Percentiles rank a stretch among this genome's conserved stretches.
Evolutionary conservation across 108 stramenopile species (phyloP).

Genomic region (Aurantiochytrium sp.): DNA sequence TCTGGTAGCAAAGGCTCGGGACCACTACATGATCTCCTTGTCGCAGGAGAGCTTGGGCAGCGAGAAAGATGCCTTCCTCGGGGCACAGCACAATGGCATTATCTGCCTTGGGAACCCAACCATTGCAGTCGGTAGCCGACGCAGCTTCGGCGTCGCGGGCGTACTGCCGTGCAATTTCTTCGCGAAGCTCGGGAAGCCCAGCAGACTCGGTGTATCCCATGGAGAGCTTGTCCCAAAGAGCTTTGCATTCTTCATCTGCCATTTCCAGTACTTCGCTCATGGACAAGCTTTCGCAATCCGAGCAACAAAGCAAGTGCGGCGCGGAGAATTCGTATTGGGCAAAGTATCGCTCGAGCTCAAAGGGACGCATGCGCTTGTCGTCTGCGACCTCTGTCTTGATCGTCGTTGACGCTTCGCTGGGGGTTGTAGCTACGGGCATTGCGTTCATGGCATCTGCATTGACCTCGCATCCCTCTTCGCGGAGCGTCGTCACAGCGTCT

Average conservation of each 20-base stretch:
- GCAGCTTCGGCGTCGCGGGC: neutral
- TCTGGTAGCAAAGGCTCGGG: constrained; percentile 25
- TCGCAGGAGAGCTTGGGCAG: constrained; percentile 11
- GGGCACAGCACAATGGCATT: neutral
- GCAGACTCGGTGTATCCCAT: neutral
- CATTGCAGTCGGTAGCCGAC: neutral
- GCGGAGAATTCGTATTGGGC: constrained; percentile 20
- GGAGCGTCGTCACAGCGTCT: neutral
- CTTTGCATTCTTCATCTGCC: neutral
- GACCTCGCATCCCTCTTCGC: neutral
- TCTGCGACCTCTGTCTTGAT: neutral
- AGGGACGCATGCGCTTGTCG: neutral
- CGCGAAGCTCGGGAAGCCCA: neutral
- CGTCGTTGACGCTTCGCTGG: neutral
- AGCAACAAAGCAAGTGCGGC: neutral
- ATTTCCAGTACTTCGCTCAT: neutral
- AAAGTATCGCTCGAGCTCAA: constrained; percentile 16
- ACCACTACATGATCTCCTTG: constrained; percentile 12
- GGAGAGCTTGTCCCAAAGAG: neutral
- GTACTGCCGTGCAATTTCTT: neutral
- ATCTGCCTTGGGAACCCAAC: neutral
- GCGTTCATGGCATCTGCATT: neutral
- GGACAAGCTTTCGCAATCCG: neutral
- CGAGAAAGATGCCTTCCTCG: constrained; percentile 22
- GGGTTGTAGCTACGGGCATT: neutral